These are phyloP conservation scores for Eucalyptus pauciflora DNA, from an alignment of 345 rosid species.

Conservation along the genomic window DNA sequence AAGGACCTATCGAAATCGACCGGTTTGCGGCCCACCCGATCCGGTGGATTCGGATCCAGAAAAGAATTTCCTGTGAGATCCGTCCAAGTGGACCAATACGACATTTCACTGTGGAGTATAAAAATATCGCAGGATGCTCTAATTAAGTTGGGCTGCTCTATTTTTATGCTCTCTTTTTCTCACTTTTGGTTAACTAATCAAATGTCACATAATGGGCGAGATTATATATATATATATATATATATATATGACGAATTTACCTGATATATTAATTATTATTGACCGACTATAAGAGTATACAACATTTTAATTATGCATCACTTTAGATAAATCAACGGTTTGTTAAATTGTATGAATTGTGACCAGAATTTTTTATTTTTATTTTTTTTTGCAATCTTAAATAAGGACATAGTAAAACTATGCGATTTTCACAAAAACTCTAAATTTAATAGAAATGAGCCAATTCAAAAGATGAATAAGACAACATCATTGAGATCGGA, in stretches of 20 bases:
- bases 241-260: neutral
- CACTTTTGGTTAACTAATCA: neutral
- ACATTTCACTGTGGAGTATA: neutral
- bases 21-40: neutral
- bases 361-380: accelerated
- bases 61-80: neutral
- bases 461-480: neutral
- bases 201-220: neutral
- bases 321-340: neutral
- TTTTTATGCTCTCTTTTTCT: neutral
- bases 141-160: neutral
- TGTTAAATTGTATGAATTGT: neutral
- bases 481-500: neutral
- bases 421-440: too few relatives aligned
- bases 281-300: accelerated
- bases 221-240: neutral
- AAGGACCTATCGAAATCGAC: neutral
- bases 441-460: neutral
- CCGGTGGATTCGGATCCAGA: neutral
- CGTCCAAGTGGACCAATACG: neutral
- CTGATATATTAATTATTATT: neutral
- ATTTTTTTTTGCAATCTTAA: neutral
- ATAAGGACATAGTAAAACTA: neutral
- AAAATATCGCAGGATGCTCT: neutral
- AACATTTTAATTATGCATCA: neutral